These are phyloP conservation scores for Colletotrichum musicola DNA, from an alignment of 2,329 filamentous ascomycete species.

Conservation along the genomic window DNA sequence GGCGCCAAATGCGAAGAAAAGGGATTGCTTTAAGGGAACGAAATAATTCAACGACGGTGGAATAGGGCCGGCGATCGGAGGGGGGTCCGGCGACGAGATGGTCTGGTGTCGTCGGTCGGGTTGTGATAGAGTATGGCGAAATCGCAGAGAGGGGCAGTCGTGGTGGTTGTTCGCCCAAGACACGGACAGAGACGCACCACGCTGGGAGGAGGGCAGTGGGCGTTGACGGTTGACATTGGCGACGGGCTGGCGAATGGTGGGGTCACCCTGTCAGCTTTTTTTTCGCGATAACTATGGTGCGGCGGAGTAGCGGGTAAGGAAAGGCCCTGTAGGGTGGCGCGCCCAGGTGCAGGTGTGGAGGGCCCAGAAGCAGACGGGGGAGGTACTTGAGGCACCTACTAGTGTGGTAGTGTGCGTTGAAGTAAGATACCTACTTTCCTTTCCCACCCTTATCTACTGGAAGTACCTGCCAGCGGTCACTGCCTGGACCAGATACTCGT, in stretches of 20 bases:
- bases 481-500: no score
- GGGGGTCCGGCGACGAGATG: conserved; percentile 20
- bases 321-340: conserved; percentile 12
- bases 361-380: neutral
- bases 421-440: no score
- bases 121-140: conserved; percentile 11
- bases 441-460: no score
- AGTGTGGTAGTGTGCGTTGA: no score
- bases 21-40: neutral
- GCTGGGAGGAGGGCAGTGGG: conserved; percentile 18
- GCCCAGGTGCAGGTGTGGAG: neutral
- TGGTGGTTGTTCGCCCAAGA: conserved; percentile 32
- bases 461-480: no score
- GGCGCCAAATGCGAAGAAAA: conserved; percentile 41
- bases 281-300: conserved; percentile 41
- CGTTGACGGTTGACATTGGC: conserved; percentile 35
- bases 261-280: conserved; percentile 40
- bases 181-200: neutral
- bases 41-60: conserved; percentile 31
- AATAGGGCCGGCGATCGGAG: conserved; percentile 26
- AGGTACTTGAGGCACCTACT: no score
- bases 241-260: conserved; percentile 36
- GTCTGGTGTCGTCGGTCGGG: conserved; percentile 3
- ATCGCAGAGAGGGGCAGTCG: conserved; percentile 36
- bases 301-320: conserved; percentile 33